These are phyloP conservation scores for Synchytrium microbalum DNA, from an alignment of 371 early-diverging fungal species.

Conservation along the genomic window DNA sequence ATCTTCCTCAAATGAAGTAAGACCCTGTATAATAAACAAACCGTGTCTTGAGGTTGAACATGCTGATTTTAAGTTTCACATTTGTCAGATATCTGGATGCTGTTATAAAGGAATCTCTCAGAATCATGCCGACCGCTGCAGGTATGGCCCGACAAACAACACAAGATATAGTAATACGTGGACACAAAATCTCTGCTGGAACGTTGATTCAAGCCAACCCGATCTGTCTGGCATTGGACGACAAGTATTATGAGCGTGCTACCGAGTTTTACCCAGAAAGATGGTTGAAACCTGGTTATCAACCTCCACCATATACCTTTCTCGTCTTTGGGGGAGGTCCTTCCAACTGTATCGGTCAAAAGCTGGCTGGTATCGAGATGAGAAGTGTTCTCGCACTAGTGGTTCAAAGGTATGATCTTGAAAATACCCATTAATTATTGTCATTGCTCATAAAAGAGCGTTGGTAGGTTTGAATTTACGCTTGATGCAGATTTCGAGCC, in stretches of 20 bases:
- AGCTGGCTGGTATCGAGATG: slow-evolving; percentile 31
- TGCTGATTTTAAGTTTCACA: no score
- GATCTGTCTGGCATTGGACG: background rate
- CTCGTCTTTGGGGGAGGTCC: slow-evolving; percentile 26
- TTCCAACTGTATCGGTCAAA: slow-evolving; percentile 27
- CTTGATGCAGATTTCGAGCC: no score
- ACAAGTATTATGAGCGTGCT: background rate
- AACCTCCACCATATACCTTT: slow-evolving; percentile 4
- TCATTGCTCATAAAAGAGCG: no score
- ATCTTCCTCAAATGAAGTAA: no score
- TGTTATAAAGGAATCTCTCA: background rate
- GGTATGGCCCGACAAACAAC: background rate
- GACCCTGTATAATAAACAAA: no score
- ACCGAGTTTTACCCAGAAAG: background rate
- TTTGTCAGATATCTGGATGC: background rate
- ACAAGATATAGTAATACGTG: background rate
- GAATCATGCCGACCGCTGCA: background rate
- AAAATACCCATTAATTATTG: no score
- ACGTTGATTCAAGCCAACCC: background rate
- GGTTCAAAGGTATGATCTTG: no score
- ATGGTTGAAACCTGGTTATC: background rate
- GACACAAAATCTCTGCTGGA: background rate
- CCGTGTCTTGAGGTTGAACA: no score
- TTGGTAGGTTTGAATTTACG: no score
- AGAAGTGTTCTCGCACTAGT: no score